Evolutionary conservation across 352 stramenopile species (phyloP).

Genomic region (Globisporangium paddicum): DNA sequence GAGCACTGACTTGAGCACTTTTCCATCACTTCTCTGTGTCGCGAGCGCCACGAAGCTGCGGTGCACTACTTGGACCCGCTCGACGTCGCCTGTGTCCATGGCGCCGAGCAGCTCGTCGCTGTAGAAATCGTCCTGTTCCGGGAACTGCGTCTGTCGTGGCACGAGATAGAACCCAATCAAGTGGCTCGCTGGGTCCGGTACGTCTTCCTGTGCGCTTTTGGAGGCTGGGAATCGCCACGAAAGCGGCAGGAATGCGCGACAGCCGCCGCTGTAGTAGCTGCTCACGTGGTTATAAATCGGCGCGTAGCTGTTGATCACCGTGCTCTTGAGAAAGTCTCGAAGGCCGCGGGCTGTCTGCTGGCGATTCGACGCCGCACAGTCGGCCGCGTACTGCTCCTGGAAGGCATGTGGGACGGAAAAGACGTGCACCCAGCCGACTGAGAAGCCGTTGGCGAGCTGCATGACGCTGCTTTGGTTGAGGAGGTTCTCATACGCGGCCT

Average conservation of each 20-base stretch:
- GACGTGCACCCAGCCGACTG: constrained; percentile 49
- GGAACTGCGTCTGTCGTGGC: constrained; percentile 53
- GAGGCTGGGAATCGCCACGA: constrained; percentile 30
- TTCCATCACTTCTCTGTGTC: constrained; percentile 7
- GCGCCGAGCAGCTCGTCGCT: constrained; percentile 39
- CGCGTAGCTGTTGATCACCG: constrained; percentile 35
- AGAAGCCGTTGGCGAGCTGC: constrained; percentile 25
- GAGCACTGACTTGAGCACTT: constrained; percentile 8
- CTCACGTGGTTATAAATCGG: constrained; percentile 35
- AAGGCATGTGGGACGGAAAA: constrained; percentile 38
- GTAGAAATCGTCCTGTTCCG: constrained; percentile 43
- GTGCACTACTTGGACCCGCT: constrained; percentile 22
- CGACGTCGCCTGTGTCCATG: constrained; percentile 24
- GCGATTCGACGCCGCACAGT: background rate
- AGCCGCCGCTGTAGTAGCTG: constrained; percentile 43
- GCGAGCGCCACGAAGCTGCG: constrained; percentile 24
- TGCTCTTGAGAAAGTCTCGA: constrained; percentile 24
- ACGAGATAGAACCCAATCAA: constrained; percentile 56
- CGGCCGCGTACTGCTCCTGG: constrained; percentile 18
- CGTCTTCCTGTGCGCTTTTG: background rate
- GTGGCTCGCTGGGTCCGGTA: constrained; percentile 44
- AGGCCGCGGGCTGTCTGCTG: constrained; percentile 3
- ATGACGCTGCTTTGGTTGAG: constrained; percentile 30
- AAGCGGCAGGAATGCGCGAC: constrained; percentile 37
- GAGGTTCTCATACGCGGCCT: constrained; percentile 45